Percentiles rank a stretch among this genome's conserved stretches.
These are phyloP conservation scores for Amanita exitialis DNA, from an alignment of 768 basidiomycete genomes.

Conservation along the genomic window DNA sequence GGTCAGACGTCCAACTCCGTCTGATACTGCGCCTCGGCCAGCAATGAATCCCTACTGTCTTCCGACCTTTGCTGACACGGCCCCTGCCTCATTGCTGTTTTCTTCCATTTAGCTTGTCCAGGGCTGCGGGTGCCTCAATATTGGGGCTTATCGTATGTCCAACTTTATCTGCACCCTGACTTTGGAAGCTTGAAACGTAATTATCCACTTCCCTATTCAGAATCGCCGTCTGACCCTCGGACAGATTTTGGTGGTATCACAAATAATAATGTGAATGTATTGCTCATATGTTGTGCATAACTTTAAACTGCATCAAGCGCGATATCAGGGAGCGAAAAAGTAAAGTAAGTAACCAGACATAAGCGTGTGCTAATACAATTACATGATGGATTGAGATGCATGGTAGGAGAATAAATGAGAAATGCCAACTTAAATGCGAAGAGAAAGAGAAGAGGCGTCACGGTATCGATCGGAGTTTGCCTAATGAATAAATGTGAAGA, in stretches of 20 bases:
- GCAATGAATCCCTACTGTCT: too few species aligned
- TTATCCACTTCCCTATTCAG: neutral
- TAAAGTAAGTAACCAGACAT: conserved; percentile 3
- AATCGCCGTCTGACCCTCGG: too few species aligned
- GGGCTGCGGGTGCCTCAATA: neutral
- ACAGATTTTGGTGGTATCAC: neutral
- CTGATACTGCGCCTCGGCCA: neutral
- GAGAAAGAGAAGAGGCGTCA: neutral
- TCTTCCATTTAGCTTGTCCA: neutral
- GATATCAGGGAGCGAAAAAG: neutral
- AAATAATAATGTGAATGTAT: neutral
- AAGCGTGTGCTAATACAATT: neutral
- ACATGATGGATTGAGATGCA: conserved; percentile 1
- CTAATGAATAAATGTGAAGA: neutral
- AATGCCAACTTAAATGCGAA: neutral
- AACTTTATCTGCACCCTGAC: neutral
- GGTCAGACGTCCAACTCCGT: neutral
- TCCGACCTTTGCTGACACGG: too few species aligned
- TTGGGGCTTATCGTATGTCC: neutral
- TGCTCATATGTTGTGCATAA: neutral
- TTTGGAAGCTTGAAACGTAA: neutral
- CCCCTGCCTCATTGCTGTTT: neutral
- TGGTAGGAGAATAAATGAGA: neutral
- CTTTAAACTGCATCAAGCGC: neutral
- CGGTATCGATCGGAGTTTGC: neutral